These are phyloP conservation scores for Sphagnum tenellum DNA, from an alignment of 225 moss, liverwort and hornwort species.

Conservation along the genomic window DNA sequence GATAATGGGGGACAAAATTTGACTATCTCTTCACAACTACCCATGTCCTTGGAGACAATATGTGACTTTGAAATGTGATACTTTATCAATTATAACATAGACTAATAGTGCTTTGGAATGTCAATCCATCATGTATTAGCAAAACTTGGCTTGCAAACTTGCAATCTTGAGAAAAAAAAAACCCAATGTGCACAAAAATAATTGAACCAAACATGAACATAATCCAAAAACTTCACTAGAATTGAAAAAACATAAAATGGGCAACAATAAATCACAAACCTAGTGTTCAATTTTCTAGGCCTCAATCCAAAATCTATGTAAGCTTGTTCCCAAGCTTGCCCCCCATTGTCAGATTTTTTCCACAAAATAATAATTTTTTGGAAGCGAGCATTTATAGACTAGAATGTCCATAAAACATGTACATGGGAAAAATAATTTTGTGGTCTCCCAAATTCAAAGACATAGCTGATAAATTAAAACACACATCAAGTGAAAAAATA, in stretches of 20 bases:
- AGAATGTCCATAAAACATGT: background rate
- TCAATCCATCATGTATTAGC: background rate
- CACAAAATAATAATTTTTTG: background rate
- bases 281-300: too few species aligned
- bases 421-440: background rate
- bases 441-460: background rate
- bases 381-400: background rate
- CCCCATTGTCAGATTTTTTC: background rate
- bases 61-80: background rate
- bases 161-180: background rate
- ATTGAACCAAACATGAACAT: too few species aligned
- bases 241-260: too few species aligned
- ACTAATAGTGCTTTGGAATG: background rate
- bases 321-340: background rate
- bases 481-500: background rate
- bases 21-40: background rate
- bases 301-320: background rate
- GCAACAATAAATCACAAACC: background rate
- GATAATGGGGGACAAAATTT: background rate
- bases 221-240: too few species aligned
- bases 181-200: too few species aligned
- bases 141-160: background rate
- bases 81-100: background rate
- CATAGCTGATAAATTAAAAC: background rate
- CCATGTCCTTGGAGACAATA: background rate